Evolutionary conservation across 441 rosid species (phyloP).

Genomic region (Populus hybrid): DNA sequence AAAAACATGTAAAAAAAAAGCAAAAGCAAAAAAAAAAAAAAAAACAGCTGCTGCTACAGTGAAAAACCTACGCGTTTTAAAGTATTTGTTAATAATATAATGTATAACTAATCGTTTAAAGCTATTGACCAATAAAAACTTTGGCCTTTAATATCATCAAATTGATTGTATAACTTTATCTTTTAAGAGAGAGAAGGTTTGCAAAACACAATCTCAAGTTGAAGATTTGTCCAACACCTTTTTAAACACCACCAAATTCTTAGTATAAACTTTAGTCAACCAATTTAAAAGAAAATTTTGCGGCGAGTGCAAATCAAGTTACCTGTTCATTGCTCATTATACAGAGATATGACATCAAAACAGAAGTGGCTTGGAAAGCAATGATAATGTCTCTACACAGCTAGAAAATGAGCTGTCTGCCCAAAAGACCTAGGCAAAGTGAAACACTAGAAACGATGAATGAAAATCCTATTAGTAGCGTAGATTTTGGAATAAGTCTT

Average conservation of each 20-base stretch:
- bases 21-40: no score
- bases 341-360: neutral
- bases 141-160: neutral
- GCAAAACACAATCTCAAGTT: no score
- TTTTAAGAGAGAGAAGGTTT: no score
- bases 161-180: no score
- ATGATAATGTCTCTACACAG: neutral
- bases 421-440: neutral
- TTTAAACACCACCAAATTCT: neutral
- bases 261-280: neutral
- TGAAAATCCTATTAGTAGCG: no score
- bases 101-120: no score
- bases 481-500: no score
- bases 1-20: no score
- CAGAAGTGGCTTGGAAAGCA: neutral
- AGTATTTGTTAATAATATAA: no score
- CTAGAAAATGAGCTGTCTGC: neutral
- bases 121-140: neutral
- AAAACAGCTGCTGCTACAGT: no score
- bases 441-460: neutral
- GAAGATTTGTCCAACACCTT: neutral
- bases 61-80: no score
- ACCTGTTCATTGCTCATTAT: neutral
- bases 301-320: neutral
- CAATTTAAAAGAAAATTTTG: neutral